Evolutionary conservation across 2,329 filamentous ascomycete genomes (phyloP).

Genomic region (Xylariaceae sp.): DNA sequence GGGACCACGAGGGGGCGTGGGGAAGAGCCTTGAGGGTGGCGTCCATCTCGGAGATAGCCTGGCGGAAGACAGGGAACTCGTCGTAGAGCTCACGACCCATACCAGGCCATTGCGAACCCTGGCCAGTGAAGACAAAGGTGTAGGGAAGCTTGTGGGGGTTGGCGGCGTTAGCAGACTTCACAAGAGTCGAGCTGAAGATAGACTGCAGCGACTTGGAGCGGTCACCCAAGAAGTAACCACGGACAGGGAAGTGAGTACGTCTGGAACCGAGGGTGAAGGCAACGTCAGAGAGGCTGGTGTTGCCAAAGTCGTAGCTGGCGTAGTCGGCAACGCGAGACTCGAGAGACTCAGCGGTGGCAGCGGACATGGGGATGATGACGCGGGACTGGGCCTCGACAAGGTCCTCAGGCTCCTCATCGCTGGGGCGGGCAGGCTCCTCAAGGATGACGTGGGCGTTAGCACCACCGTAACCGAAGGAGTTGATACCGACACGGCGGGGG

Average conservation of each 20-base stretch:
- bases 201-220: neutral
- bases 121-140: constrained; percentile 23
- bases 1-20: constrained; percentile 5
- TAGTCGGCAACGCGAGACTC: neutral
- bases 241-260: constrained; percentile 5
- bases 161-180: neutral
- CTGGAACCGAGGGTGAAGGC: constrained; percentile 17
- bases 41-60: constrained; percentile 16
- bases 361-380: neutral
- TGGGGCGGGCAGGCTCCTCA: neutral
- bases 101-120: constrained; percentile 32
- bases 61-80: constrained; percentile 9
- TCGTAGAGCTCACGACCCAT: constrained; percentile 23
- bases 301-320: constrained; percentile 1
- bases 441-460: constrained; percentile 6
- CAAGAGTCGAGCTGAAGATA: neutral
- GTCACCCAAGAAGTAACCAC: constrained; percentile 13
- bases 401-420: neutral
- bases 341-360: neutral
- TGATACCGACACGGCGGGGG: constrained; percentile 1
- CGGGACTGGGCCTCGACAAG: neutral
- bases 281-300: constrained; percentile 8
- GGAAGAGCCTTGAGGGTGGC: neutral
- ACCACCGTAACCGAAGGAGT: constrained; percentile 29
- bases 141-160: neutral